Evolutionary conservation across 2,329 filamentous ascomycete genomes (phyloP), one percentile per base, ranked within the genome.

Genomic region (Coleophoma eucalyptorum): DNA sequence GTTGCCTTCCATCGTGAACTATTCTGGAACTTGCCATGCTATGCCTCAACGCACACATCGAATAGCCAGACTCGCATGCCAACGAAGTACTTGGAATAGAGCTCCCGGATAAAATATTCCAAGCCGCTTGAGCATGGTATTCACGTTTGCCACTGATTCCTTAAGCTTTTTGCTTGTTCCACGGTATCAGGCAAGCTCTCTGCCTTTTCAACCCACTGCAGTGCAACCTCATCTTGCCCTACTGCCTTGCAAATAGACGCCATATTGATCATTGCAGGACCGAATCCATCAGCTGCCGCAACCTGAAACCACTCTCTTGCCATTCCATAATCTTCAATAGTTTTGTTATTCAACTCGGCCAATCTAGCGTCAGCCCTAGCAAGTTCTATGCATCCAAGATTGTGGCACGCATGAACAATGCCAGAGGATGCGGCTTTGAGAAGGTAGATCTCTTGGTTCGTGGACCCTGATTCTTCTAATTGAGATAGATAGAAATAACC

Each of bases 401-500:
- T 59, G 16, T 62, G 58, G n/a, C 47, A 58, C n/a, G 65, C 65
- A 34, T 63, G 62, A 2, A 50, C 11, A 18, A 67, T 54, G 2
- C 65, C 64, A 0, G 61, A 58, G 1, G 54, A 52, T 10, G 65
- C 64, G 18, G 65, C 64, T 53, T 65, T 65, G 2, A 62, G 43
- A 10, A 66, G 32, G 49, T 63, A 66, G 0, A 55, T 46, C 34
- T 60, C 47, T 21, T 62, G 53, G 8, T 54, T 46, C 11, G 43
- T n/a, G 6, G 60, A 60, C 0, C 50, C 54, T 8, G 52, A 33
- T 16, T 50, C 48, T 38, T 59, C 34, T 2, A 60, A 31, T 18
- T 59, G 46, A 3, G 63, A 60, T n/a, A 67, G 57, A 32, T 62
- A 58, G 48, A 62, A 65, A 48, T 64, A 66, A 5, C 55, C 64